Evolutionary conservation across 306 rosid species (phyloP).

Genomic region (Lablab purpureus): DNA sequence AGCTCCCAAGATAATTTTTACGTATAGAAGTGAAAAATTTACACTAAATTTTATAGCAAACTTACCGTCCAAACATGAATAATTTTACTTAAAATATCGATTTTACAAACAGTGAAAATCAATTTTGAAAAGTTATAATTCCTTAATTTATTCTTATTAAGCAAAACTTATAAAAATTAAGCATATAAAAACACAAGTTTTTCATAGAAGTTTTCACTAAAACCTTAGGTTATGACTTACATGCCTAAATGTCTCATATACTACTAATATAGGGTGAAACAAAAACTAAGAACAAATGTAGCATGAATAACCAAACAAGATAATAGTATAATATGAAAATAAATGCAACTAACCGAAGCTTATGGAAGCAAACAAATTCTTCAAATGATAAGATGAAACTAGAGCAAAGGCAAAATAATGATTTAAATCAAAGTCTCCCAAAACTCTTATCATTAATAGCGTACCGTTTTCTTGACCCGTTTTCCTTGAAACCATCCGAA

Average conservation of each 20-base stretch:
- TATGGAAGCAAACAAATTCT: not conserved
- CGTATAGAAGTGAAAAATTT: too few species aligned
- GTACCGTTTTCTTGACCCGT: constrained; percentile 67
- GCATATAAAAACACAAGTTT: not conserved
- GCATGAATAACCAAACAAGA: constrained; percentile 21
- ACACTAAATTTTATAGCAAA: too few species aligned
- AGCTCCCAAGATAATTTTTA: too few species aligned
- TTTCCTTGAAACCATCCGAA: constrained; percentile 56
- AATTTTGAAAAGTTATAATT: too few species aligned
- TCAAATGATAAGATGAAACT: not conserved
- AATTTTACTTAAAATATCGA: too few species aligned
- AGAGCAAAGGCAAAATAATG: constrained; percentile 6
- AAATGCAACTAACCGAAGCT: not conserved
- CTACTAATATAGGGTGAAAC: not conserved
- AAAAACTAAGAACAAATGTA: not conserved
- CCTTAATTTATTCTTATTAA: too few species aligned
- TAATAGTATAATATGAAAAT: not conserved
- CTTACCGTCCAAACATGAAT: too few species aligned
- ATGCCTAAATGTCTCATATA: not conserved
- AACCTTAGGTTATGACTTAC: not conserved
- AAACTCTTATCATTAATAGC: not conserved
- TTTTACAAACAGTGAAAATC: too few species aligned
- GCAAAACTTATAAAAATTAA: not conserved
- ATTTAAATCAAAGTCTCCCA: not conserved
- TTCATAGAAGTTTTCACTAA: not conserved